A percentile compares a stretch with the other conserved stretches of the same genome.
phyloP scores from a whole-genome alignment of 441 rosid genomes.

The Dalechampia spathulata region DNA sequence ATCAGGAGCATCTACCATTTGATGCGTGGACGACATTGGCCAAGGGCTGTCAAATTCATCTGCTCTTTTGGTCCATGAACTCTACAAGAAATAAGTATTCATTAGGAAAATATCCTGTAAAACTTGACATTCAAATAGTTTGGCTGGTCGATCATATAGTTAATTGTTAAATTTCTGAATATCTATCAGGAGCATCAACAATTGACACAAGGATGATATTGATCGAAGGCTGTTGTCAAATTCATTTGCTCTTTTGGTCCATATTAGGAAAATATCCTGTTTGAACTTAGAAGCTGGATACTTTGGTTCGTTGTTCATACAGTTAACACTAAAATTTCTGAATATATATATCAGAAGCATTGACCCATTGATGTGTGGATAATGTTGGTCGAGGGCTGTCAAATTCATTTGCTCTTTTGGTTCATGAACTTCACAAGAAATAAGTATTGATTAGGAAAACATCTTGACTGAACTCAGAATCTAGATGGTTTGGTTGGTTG shows the following conservation, averaged over 20 bases:
- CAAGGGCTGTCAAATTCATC: conserved; percentile 44
- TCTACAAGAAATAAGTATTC: conserved; percentile 25
- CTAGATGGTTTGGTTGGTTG: background rate
- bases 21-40: conserved; percentile 34
- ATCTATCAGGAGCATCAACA: too few species aligned
- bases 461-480: background rate
- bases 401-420: conserved; percentile 40
- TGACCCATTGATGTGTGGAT: conserved; percentile 27
- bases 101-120: background rate
- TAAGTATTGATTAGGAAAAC: background rate
- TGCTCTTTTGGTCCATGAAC: conserved; percentile 59
- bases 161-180: too few species aligned
- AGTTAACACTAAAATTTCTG: too few species aligned
- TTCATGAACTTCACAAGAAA: conserved; percentile 54
- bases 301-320: too few species aligned
- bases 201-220: too few species aligned
- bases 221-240: too few species aligned
- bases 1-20: conserved; percentile 43
- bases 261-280: too few species aligned
- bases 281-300: too few species aligned
- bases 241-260: too few species aligned
- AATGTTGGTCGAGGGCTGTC: conserved; percentile 43
- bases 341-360: conserved; percentile 64
- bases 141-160: background rate
- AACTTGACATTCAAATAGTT: background rate